phyloP scores from a whole-genome alignment of 768 basidiomycete species.

The Termitomyces titanicus region DNA sequence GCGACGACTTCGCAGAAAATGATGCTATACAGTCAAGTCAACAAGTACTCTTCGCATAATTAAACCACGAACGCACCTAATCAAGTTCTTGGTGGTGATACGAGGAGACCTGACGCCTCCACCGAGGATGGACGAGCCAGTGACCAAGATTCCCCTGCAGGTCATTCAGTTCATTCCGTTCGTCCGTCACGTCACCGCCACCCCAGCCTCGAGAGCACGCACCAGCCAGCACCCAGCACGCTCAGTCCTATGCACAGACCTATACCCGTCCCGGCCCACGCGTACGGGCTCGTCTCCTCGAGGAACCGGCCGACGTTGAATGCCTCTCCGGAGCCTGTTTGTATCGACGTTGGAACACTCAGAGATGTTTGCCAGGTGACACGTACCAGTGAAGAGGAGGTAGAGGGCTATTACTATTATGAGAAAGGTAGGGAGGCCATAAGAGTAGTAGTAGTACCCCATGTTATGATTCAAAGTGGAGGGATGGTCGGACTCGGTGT shows the following conservation, averaged over 20 bases:
- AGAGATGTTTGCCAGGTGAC: not conserved
- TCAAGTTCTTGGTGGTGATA: constrained; percentile 96
- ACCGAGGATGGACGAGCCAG: constrained; percentile 94
- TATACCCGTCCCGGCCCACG: constrained; percentile 88
- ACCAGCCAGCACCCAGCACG: constrained; percentile 96
- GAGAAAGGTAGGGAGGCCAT: constrained; percentile 68
- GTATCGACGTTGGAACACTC: not conserved
- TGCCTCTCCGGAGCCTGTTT: constrained; percentile 75
- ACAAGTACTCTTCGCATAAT: not conserved
- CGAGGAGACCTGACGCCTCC: constrained; percentile 92
- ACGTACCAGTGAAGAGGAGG: constrained; percentile 83
- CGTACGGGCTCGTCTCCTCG: constrained; percentile 90
- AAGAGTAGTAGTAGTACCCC: constrained; percentile 66
- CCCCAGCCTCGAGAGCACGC: constrained; percentile 22
- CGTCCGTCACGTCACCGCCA: constrained; percentile 11
- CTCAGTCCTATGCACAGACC: constrained; percentile 92
- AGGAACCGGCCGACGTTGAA: constrained; percentile 95
- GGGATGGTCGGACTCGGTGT: constrained; percentile 16
- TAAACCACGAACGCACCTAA: constrained; percentile 58
- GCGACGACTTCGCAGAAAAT: constrained; percentile 99
- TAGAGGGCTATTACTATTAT: constrained; percentile 72
- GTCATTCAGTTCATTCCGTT: not conserved
- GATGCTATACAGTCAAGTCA: constrained; percentile 50
- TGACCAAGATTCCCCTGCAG: constrained; percentile 93
- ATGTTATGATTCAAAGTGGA: constrained; percentile 23